Evolutionary conservation across 208 protist species (phyloP).

Genomic region (Crithidia fasciculata): DNA sequence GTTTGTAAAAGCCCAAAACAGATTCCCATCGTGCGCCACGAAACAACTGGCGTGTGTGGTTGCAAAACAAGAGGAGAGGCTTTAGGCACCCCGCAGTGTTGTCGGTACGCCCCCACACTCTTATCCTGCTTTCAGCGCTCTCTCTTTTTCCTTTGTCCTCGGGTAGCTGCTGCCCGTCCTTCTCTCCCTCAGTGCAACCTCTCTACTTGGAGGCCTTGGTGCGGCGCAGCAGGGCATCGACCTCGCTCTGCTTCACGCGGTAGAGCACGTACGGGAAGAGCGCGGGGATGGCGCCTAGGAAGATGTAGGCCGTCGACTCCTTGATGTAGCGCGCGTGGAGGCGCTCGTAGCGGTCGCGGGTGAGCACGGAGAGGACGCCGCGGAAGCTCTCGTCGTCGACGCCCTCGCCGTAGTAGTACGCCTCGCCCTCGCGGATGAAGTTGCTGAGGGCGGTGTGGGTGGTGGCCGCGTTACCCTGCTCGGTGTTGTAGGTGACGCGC

Average conservation of each 20-base stretch:
- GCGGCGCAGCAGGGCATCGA: slow-evolving; percentile 72
- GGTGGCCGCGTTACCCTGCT: slow-evolving; percentile 61
- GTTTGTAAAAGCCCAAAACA: slow-evolving; percentile 23
- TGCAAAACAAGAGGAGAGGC: neutral
- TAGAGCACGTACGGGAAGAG: slow-evolving; percentile 85
- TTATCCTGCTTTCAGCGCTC: too few species aligned
- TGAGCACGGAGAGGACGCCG: slow-evolving; percentile 82
- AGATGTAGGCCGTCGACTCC: slow-evolving; percentile 79
- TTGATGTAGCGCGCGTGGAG: slow-evolving; percentile 77
- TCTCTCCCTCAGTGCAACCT: neutral
- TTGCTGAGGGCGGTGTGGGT: slow-evolving; percentile 71
- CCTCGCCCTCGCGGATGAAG: slow-evolving; percentile 79
- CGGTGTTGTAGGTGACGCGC: slow-evolving; percentile 74
- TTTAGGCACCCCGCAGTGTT: too few species aligned
- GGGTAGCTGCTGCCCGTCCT: neutral
- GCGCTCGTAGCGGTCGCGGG: slow-evolving; percentile 83
- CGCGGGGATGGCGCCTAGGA: slow-evolving; percentile 75
- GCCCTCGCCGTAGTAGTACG: slow-evolving; percentile 74
- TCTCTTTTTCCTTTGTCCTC: too few species aligned
- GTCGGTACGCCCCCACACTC: too few species aligned
- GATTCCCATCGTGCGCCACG: neutral
- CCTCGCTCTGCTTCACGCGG: slow-evolving; percentile 74
- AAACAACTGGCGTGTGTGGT: neutral
- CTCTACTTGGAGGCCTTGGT: slow-evolving; percentile 56
- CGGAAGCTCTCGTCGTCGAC: slow-evolving; percentile 86